Conservation (phyloP, 2,329 filamentous ascomycete genomes). For the Alternaria rosae region DNA sequence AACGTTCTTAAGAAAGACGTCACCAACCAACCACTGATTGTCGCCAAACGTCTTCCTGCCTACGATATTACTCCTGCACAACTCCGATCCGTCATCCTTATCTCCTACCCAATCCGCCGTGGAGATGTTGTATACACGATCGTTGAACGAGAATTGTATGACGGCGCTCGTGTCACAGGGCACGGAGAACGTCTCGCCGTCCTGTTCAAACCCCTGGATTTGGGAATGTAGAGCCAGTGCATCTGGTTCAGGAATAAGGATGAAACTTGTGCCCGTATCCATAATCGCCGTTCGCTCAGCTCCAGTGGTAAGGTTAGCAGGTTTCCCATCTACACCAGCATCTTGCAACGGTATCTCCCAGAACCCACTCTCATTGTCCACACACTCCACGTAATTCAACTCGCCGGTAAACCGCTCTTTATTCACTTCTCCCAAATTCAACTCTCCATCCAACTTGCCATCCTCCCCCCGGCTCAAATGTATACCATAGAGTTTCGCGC, state of each 20-base stretch:
- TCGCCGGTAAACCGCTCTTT: slow-evolving; percentile 70
- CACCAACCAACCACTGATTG: slow-evolving; percentile 79
- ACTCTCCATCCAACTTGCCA: slow-evolving; percentile 72
- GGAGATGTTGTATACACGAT: slow-evolving; percentile 70
- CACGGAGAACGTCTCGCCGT: slow-evolving; percentile 70
- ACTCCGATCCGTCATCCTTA: slow-evolving; percentile 33
- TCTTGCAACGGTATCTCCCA: slow-evolving; percentile 79
- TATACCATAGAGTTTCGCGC: slow-evolving; percentile 74
- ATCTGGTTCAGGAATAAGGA: slow-evolving; percentile 73
- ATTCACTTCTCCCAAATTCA: slow-evolving; percentile 78
- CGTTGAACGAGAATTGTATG: slow-evolving; percentile 73
- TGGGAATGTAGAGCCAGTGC: slow-evolving; percentile 71
- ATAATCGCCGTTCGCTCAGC: slow-evolving; percentile 69
- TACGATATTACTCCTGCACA: slow-evolving; percentile 74
- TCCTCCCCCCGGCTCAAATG: slow-evolving; percentile 73
- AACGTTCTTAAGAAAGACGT: slow-evolving; percentile 88
- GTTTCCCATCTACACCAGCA: slow-evolving; percentile 67
- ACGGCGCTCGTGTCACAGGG: slow-evolving; percentile 72
- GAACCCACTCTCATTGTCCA: slow-evolving; percentile 60
- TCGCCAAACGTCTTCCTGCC: slow-evolving; percentile 70
- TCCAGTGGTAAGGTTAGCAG: slow-evolving; percentile 50
- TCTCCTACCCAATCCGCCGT: slow-evolving; percentile 74
- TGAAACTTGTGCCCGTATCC: slow-evolving; percentile 83
- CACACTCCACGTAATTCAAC: slow-evolving; percentile 69
- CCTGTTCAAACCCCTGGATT: slow-evolving; percentile 67